Conservation (phyloP, 1,139 yeast species). For the Arxiozyma slooffiae region DNA sequence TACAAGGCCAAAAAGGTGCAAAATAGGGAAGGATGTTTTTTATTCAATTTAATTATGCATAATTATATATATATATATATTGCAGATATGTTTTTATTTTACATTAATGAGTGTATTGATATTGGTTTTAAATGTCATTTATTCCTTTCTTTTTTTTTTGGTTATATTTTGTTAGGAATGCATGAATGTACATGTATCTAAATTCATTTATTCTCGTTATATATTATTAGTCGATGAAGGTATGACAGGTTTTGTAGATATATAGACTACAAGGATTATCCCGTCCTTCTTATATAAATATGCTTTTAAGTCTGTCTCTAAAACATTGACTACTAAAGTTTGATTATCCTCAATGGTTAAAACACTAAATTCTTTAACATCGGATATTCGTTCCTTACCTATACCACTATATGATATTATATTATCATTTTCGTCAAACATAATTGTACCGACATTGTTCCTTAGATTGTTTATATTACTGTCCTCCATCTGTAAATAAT, state of each 20-base stretch:
- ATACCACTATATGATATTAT: slow-evolving; percentile 27
- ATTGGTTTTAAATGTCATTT: not conserved
- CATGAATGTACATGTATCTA: not conserved
- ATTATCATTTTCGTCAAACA: slow-evolving; percentile 27
- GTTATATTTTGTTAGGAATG: not conserved
- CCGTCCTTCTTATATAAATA: slow-evolving; percentile 21
- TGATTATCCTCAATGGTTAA: slow-evolving; percentile 22
- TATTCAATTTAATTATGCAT: not conserved
- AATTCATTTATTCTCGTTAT: no score
- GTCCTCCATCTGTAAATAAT: not conserved
- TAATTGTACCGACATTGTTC: slow-evolving; percentile 19
- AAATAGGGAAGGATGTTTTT: not conserved
- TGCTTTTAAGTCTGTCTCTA: slow-evolving; percentile 10
- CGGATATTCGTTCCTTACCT: slow-evolving; percentile 23
- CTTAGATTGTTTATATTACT: not conserved
- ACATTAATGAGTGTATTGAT: not conserved
- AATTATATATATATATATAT: not conserved
- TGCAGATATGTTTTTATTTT: not conserved
- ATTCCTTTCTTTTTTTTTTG: not conserved
- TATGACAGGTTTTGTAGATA: not conserved
- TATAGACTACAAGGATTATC: slow-evolving; percentile 10
- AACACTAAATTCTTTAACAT: slow-evolving; percentile 19
- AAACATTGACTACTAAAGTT: slow-evolving; percentile 18
- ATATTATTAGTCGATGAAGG: not conserved
- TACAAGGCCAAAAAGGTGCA: not conserved